These are phyloP conservation scores for Solanum hybrid DNA, from an alignment of 305 asterid genomes.

Conservation along the genomic window DNA sequence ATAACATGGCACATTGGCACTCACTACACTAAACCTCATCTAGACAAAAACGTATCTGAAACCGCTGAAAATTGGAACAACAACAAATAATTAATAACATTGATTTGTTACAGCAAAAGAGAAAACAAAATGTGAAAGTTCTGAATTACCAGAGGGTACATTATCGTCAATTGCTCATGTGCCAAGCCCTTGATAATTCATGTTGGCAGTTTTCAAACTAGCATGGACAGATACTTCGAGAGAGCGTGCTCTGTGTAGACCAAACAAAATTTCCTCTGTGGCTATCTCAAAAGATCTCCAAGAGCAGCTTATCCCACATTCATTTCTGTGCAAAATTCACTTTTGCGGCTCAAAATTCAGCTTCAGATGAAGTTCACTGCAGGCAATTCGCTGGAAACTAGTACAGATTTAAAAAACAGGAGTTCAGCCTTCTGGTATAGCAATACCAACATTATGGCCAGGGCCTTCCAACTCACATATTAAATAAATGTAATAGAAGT, in stretches of 20 bases:
- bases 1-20: neutral
- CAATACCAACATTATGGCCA: neutral
- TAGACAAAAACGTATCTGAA: neutral
- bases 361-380: neutral
- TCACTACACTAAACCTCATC: constrained; percentile 5
- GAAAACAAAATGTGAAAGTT: neutral
- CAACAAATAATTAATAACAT: neutral
- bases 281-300: neutral
- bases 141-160: constrained; percentile 4
- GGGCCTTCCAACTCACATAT: neutral
- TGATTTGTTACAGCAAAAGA: neutral
- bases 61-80: constrained; percentile 2
- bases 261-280: neutral
- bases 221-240: neutral
- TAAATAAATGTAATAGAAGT: neutral
- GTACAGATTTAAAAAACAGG: neutral
- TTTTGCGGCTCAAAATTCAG: neutral
- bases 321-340: too few relatives aligned
- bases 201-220: neutral
- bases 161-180: neutral
- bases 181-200: neutral
- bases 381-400: neutral
- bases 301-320: too few relatives aligned
- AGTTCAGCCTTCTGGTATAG: neutral
- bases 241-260: neutral